These are phyloP conservation scores for Aspergillus ochraceus DNA, from an alignment of 2,329 filamentous ascomycete species.

Conservation along the genomic window DNA sequence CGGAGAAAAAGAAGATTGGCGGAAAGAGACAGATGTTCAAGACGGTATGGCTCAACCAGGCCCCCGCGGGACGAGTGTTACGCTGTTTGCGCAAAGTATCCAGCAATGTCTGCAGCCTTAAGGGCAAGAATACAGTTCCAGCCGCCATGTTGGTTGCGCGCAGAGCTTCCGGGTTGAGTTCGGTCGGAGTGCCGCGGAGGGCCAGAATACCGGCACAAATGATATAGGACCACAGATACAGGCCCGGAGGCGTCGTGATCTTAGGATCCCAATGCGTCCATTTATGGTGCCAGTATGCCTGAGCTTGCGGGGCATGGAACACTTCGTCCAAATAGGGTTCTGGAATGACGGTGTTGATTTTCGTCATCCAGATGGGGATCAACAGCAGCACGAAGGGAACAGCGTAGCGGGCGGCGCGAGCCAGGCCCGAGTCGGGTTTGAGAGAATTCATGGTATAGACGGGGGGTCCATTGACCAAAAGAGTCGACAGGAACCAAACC, in stretches of 20 bases:
- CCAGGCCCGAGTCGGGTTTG: conserved; percentile 31
- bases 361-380: conserved; percentile 42
- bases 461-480: not conserved
- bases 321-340: conserved; percentile 60
- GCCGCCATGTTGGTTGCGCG: conserved; percentile 41
- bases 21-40: conserved; percentile 85
- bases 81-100: conserved; percentile 45
- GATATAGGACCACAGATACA: conserved; percentile 62
- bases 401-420: conserved; percentile 37
- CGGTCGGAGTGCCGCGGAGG: conserved; percentile 29
- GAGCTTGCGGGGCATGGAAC: conserved; percentile 80
- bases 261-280: conserved; percentile 90
- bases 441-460: conserved; percentile 30
- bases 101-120: conserved; percentile 55
- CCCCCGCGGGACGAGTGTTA: conserved; percentile 29
- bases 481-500: not conserved
- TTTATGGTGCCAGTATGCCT: conserved; percentile 75
- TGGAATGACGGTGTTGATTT: conserved; percentile 51
- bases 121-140: conserved; percentile 40
- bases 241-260: conserved; percentile 90
- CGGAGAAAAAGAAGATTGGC: conserved; percentile 92
- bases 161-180: conserved; percentile 35
- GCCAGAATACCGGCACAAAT: conserved; percentile 24
- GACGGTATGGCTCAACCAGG: conserved; percentile 49
- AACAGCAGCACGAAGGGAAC: conserved; percentile 36